Evolutionary conservation across 352 stramenopile genomes (phyloP).

Genomic region (Phytophthora uliginosa): DNA sequence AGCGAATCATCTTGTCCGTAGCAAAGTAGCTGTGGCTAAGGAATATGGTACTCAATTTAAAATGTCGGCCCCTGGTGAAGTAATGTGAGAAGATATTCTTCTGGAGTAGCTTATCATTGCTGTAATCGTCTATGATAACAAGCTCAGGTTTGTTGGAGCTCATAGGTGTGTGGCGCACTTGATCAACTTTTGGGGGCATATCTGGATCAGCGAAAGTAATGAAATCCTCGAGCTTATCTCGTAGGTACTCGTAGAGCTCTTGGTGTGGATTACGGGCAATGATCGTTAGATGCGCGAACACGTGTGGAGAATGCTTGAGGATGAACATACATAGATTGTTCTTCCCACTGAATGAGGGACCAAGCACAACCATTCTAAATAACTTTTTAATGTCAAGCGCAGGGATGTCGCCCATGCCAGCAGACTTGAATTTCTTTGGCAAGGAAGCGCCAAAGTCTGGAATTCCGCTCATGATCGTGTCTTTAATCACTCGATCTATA

Average conservation of each 20-base stretch:
- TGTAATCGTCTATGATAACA: neutral
- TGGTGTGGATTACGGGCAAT: neutral
- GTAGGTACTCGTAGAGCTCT: neutral
- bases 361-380: no score
- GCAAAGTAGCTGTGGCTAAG: no score
- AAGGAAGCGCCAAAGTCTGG: neutral
- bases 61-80: neutral
- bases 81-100: slow-evolving; percentile 21
- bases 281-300: neutral
- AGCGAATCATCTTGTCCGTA: no score
- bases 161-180: neutral
- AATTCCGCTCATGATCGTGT: slow-evolving; percentile 5
- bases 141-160: neutral
- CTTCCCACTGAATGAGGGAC: no score
- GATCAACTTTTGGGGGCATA: neutral
- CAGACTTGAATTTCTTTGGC: neutral
- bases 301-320: no score
- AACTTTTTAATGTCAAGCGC: no score
- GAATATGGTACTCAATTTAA: no score
- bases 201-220: slow-evolving; percentile 1
- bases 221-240: neutral
- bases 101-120: slow-evolving; percentile 3
- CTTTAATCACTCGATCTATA: slow-evolving; percentile 1
- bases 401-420: neutral
- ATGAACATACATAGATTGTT: no score